phyloP scores from a whole-genome alignment of 2,329 filamentous ascomycete genomes.

The Aspergillus pseudotamarii region DNA sequence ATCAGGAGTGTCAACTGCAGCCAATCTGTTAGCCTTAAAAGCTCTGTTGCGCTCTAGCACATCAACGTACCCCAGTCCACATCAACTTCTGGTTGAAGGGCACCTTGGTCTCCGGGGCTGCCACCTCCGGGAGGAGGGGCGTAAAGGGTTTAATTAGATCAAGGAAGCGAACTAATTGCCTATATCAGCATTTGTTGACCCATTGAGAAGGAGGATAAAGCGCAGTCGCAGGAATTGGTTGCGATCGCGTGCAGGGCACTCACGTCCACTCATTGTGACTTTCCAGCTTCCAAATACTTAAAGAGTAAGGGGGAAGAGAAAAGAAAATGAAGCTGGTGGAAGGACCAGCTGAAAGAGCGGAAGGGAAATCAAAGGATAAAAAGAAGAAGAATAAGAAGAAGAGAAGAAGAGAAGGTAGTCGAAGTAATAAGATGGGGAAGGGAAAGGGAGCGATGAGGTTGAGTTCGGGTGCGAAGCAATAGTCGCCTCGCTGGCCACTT shows the following conservation, averaged over 20 bases:
- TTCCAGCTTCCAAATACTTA: constrained; percentile 35
- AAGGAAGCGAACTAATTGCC: constrained; percentile 84
- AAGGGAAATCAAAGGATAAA: constrained; percentile 27
- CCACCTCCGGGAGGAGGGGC: constrained; percentile 98
- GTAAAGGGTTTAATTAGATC: constrained; percentile 99
- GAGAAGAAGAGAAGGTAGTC: constrained; percentile 22
- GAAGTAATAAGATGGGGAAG: constrained; percentile 27
- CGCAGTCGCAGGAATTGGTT: constrained; percentile 21
- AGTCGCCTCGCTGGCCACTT: constrained; percentile 41
- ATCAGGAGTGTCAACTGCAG: constrained; percentile 81
- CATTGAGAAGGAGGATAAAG: constrained; percentile 27
- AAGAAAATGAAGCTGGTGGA: constrained; percentile 34
- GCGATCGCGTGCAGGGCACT: constrained; percentile 45
- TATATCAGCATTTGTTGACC: constrained; percentile 29
- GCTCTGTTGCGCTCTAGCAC: constrained; percentile 14
- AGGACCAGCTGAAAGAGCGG: constrained; percentile 40
- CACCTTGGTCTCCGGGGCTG: constrained; percentile 96
- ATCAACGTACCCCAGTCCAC: constrained; percentile 72
- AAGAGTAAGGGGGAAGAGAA: constrained; percentile 22
- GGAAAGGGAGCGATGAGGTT: constrained; percentile 30
- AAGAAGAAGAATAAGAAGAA: constrained; percentile 21
- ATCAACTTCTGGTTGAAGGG: constrained; percentile 98
- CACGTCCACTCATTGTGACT: constrained; percentile 62
- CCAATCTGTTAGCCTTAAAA: constrained; percentile 23
- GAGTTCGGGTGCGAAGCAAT: constrained; percentile 10